Percentiles rank a stretch among this genome's conserved stretches.
These are phyloP conservation scores for Colletotrichum abscissum DNA, from an alignment of 2,329 filamentous ascomycete genomes.

Conservation along the genomic window DNA sequence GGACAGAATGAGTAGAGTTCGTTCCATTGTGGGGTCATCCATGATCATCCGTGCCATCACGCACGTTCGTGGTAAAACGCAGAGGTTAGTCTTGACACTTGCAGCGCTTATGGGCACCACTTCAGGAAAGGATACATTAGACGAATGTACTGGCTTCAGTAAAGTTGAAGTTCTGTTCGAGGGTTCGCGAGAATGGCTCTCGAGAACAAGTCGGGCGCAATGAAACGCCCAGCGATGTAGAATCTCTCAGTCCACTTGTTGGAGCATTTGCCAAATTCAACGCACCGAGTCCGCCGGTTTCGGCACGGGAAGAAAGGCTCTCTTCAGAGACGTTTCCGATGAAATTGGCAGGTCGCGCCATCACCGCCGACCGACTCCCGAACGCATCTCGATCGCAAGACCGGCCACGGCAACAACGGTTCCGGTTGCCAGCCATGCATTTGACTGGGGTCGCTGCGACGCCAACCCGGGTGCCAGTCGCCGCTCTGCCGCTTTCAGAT, in stretches of 20 bases:
- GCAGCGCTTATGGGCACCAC: neutral
- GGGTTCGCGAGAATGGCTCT: neutral
- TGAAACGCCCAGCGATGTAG: neutral
- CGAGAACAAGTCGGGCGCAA: neutral
- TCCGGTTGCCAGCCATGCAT: neutral
- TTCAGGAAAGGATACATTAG: neutral
- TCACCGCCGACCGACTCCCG: neutral
- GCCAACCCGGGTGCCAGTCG: neutral
- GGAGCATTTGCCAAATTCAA: neutral
- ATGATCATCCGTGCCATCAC: neutral
- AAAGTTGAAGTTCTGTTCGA: neutral
- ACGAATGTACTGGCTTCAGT: neutral
- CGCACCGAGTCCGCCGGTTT: neutral
- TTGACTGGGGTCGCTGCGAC: neutral
- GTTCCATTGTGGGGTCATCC: neutral
- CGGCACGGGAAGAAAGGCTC: neutral
- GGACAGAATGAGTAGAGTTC: neutral
- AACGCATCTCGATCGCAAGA: neutral
- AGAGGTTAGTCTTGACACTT: neutral
- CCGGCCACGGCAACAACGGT: neutral
- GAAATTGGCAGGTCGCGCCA: neutral
- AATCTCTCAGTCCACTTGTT: neutral
- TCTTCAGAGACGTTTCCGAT: neutral
- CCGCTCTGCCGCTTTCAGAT: slow-evolving; percentile 5
- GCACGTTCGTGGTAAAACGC: neutral